Evolutionary conservation across 169 alveolate genomes (phyloP), one percentile per base, ranked within the genome.

Genomic region (Cyclospora cayetanensis): DNA sequence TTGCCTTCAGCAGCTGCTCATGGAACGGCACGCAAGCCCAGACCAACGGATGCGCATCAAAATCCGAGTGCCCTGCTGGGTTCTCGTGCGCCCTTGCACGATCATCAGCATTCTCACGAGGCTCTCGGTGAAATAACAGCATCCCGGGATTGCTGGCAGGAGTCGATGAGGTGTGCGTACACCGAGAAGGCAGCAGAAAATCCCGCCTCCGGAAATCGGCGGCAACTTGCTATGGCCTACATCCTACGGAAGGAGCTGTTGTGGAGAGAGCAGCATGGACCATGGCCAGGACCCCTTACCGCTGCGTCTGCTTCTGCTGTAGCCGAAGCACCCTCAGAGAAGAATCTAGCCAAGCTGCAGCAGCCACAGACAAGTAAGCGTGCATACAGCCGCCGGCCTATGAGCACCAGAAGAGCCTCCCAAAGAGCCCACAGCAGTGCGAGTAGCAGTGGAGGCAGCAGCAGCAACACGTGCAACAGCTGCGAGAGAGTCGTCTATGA

Each of bases 211-310:
- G 68, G 42, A 4, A 55, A 42, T 4, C 25, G 43, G 87, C 87
- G 50, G 87, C 87, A 46, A 25, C n/a, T 31, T 43, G 87, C 87
- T 77, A 42, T 77, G 12, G 87, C 87, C 68, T 46, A 35, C 12
- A 42, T 77, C 43, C 42, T 77, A 46, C 53, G 42, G 42, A 42
- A 37, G 87, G 87, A 77, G 55, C 29, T 77, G 46, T 70, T 77
- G 70, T 25, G 87, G 87, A 42, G 87, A 70, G 70, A 77, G 68
- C 87, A 50, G 84, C 84, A 39, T 20, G 84, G 84, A 46, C 70
- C 43, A 9, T 70, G 50, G 87, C 70, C 84, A 2, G 84, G 84
- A 3, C 84, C 84, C 84, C 65, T 74, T 9, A 60, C 84, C 7
- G 20, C 84, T 11, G 83, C 83, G 25, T 53, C 63, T 0, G n/a